Conservation (phyloP, 371 early-diverging fungal species). For the Mortierella sp. region DNA sequence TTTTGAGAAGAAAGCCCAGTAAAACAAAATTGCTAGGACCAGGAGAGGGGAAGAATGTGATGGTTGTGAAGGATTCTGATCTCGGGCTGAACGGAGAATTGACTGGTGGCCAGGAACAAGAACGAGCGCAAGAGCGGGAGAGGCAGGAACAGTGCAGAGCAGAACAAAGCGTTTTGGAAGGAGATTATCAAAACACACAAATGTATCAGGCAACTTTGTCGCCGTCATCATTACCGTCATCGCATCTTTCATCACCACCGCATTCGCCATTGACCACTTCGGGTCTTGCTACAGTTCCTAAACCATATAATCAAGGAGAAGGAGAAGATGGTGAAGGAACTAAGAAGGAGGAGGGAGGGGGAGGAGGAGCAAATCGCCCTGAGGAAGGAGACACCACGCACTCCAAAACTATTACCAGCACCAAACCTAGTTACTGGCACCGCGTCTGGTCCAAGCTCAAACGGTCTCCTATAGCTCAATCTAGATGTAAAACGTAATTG, state of each 20-base stretch:
- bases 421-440: slow-evolving; percentile 10
- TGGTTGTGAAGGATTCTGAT: background rate
- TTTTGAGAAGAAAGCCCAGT: slow-evolving; percentile 1
- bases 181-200: background rate
- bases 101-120: background rate
- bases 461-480: background rate
- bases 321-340: background rate
- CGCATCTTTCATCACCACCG: background rate
- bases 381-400: background rate
- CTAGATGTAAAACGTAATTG: slow-evolving; percentile 7
- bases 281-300: background rate
- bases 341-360: background rate
- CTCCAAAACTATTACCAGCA: background rate
- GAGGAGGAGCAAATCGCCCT: background rate
- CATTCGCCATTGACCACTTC: background rate
- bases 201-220: background rate
- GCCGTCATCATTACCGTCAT: background rate
- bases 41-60: no score
- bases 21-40: background rate
- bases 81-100: background rate
- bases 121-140: background rate
- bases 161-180: background rate
- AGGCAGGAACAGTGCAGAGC: background rate
- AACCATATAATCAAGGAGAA: background rate
- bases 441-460: slow-evolving; percentile 40